Percentiles rank a stretch among this genome's conserved stretches.
phyloP scores from a whole-genome alignment of 805 yeast genomes.

The Candida multigemmis region DNA sequence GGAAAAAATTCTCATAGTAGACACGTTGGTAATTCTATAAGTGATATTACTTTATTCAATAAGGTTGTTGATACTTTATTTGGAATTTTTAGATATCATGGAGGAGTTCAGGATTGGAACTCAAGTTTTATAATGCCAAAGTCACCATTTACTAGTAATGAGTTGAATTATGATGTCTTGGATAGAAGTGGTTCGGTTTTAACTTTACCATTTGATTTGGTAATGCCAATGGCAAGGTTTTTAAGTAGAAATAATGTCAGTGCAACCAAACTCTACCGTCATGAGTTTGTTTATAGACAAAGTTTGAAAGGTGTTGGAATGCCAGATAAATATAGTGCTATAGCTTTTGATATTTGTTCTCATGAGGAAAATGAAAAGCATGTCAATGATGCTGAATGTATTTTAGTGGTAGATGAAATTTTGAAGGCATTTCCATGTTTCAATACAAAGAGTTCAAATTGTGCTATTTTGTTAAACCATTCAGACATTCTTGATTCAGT shows the following conservation, averaged over 20 bases:
- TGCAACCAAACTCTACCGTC: conserved; percentile 57
- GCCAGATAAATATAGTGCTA: conserved; percentile 70
- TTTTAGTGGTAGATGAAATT: conserved; percentile 75
- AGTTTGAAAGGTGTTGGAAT: conserved; percentile 47
- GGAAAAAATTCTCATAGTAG: conserved; percentile 15
- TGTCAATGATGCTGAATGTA: conserved; percentile 79
- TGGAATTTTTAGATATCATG: conserved; percentile 67
- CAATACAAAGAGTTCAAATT: conserved; percentile 35
- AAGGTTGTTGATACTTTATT: conserved; percentile 53
- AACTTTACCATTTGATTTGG: conserved; percentile 83
- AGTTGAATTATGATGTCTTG: conserved; percentile 67
- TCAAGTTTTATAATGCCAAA: conserved; percentile 69
- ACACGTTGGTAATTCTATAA: conserved; percentile 15
- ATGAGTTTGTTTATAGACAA: conserved; percentile 77
- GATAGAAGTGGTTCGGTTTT: conserved; percentile 84
- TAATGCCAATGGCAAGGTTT: conserved; percentile 81
- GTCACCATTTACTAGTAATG: conserved; percentile 55
- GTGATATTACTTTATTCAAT: conserved; percentile 47
- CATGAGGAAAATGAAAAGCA: conserved; percentile 32
- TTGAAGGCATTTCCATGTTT: conserved; percentile 60
- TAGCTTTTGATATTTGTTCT: conserved; percentile 76
- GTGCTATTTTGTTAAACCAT: conserved; percentile 67
- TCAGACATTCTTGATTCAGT: conserved; percentile 68
- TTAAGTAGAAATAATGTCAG: conserved; percentile 52
- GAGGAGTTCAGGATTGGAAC: conserved; percentile 73